Percentiles rank a stretch among this genome's conserved stretches.
These are phyloP conservation scores for Clarireedia sp. DNA, from an alignment of 2,329 filamentous ascomycete species.

Conservation along the genomic window DNA sequence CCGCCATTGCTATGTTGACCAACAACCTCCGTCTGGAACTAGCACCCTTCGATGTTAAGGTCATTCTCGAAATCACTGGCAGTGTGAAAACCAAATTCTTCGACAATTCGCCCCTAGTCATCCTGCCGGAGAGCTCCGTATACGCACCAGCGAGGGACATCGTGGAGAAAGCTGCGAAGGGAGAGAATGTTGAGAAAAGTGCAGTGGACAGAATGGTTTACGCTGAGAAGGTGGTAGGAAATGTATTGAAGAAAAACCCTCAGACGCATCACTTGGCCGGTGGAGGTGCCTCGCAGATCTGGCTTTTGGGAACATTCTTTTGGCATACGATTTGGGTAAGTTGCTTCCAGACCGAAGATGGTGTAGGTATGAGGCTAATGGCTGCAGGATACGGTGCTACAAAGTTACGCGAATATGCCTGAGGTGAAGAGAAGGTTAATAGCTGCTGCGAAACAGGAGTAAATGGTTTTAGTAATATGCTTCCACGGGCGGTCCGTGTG, in stretches of 20 bases:
- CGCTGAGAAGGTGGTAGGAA: conserved; percentile 18
- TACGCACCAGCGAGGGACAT: conserved; percentile 17
- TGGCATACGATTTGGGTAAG: conserved; percentile 15
- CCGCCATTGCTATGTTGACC: conserved; percentile 15
- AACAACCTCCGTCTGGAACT: conserved; percentile 19
- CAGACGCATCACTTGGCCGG: conserved; percentile 18
- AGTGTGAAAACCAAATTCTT: conserved; percentile 19
- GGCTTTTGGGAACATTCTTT: conserved; percentile 16
- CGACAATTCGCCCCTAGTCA: conserved; percentile 13
- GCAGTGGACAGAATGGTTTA: conserved; percentile 14
- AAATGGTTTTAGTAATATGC: neutral
- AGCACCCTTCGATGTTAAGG: conserved; percentile 17
- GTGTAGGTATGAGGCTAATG: neutral
- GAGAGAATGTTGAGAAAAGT: neutral
- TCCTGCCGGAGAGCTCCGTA: conserved; percentile 14
- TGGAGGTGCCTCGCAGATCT: conserved; percentile 10
- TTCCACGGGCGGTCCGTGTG: neutral
- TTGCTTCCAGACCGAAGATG: neutral
- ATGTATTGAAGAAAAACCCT: conserved; percentile 18
- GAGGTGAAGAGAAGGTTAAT: conserved; percentile 9
- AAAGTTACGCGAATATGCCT: neutral
- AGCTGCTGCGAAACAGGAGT: conserved; percentile 4
- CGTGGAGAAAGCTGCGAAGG: conserved; percentile 13
- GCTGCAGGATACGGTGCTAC: conserved; percentile 7
- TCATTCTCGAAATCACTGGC: conserved; percentile 18